Evolutionary conservation across 2,329 filamentous ascomycete genomes (phyloP), one percentile per base, ranked within the genome.

Genomic region (Bipolaris cookei): DNA sequence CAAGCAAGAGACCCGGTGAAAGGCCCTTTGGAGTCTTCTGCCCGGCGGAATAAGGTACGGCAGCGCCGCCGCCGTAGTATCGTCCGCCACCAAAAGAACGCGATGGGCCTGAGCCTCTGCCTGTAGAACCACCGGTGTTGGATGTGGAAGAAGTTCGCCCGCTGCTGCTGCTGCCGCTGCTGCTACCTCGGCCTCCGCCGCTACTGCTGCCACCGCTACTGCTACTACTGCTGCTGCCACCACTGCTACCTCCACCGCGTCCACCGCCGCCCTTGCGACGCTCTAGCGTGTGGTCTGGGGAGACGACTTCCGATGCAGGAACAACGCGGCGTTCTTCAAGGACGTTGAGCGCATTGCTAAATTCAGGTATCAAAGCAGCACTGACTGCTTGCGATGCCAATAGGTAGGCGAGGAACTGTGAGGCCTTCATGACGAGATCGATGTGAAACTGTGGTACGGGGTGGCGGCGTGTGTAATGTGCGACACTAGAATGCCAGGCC

Each of bases 51-150:
- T 48, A 48, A 11, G 45, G 45, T 11, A 37, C 21, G 20, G 21
- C 7, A n/a, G 86, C 83, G 21, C 75, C 75, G 46, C 90, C 90
- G 35, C 84, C 83, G 69, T 92, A 92, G 74, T 83, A 90, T 49
- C 71, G 67, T 6, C 88, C 87, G 35, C 86, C 86, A 42, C 86
- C 88, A 67, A 83, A 91, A 0, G 69, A 59, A 3, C 85, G 86
- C 14, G 57, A 6, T 78, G 66, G 1, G 83, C 89, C 88, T 49
- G 82, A 84, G 56, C 89, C 88, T 6, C 80, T 76, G 4, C 76
- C 80, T 3, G 88, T 88, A 7, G 67, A 35, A 28, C 78, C 76
- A 42, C 78, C 77, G 4, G 62, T 38, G 14, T 70, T 73, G 16
- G 76, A 77, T 35, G 60, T 66, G 10, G 59, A 6, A 11, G 56